Base-by-base conservation (phyloP, 2,329 filamentous ascomycete genomes). In the Trichoderma sp. region DNA sequence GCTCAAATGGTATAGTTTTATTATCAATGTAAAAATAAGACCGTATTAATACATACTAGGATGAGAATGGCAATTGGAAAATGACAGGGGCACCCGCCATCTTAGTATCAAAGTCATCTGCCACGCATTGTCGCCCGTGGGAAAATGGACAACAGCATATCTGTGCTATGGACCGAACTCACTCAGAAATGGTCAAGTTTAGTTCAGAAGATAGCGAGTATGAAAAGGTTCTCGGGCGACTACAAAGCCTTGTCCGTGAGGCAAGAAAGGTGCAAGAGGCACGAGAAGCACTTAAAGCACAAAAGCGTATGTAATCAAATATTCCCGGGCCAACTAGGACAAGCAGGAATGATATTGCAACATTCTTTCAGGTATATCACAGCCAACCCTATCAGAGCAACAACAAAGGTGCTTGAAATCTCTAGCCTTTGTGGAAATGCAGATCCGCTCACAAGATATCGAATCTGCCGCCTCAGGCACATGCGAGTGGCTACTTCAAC, bases 401-500 rank as follows among this genome's bases (percentile, higher is more conserved):
- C 32, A 14, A 13, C 18, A 37, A 26, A 21, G n/a, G 0, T 80
- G 77, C 69, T 72, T 79, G 11, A 68, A 67, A 55, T 79, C 78
- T 2, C 71, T 81, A 5, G 72, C 75, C 10, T 80, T 79, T 66
- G 69, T 59, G 0, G 71, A 76, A 54, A 77, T 80, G 72, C 28
- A 72, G 1, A 59, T 69, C 37, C 77, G 78, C 4, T 69, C 55
- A 28, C 39, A 74, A 8, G 70, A 76, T 8, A 74, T 76, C n/a
- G 70, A 73, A 5, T 8, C 28, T 3, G 73, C 75, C 2, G 65
- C 69, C 14, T 14, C 59, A 11, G 70, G 76, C 1, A 80, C 79
- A 2, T 81, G 76, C 66, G 39, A 72, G n/a, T 81, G 79, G 79
- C 69, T 81, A 2, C 67, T 72, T 49, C 5, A 63, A 55, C 72